Evolutionary conservation across 805 yeast genomes (phyloP).

Genomic region (Saturnispora quitensis): DNA sequence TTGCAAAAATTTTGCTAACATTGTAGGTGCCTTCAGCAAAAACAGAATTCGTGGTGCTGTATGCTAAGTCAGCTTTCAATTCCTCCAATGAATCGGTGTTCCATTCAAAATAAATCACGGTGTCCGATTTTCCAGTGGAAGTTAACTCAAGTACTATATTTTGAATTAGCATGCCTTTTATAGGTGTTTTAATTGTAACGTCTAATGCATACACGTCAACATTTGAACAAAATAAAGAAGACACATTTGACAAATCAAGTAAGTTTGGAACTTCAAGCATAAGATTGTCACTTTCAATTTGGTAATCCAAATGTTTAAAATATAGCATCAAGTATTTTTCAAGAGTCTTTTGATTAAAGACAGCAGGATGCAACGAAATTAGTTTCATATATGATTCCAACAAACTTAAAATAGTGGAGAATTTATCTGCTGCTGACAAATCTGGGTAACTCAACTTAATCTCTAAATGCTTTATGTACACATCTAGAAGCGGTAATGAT

Average conservation of each 20-base stretch:
- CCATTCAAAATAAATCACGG: conserved; percentile 2
- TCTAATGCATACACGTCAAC: conserved; percentile 32
- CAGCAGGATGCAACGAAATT: conserved; percentile 1
- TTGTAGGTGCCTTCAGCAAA: conserved; percentile 2
- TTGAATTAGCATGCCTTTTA: neutral
- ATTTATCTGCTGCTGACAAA: conserved; percentile 13
- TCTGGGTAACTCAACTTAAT: conserved; percentile 20
- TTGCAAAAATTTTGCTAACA: conserved; percentile 4
- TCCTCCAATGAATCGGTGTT: neutral
- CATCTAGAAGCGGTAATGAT: conserved; percentile 54
- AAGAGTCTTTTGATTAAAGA: conserved; percentile 1
- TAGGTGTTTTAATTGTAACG: conserved; percentile 25
- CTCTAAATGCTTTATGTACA: conserved; percentile 62
- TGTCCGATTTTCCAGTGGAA: neutral
- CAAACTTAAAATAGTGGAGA: conserved; percentile 29
- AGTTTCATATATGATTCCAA: conserved; percentile 19
- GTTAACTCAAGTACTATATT: conserved; percentile 1
- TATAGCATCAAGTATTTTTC: neutral
- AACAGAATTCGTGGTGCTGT: neutral
- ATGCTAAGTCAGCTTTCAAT: neutral
- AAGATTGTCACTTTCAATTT: neutral
- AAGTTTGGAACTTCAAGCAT: neutral
- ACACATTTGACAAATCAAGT: neutral
- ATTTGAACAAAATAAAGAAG: conserved; percentile 26
- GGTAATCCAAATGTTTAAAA: neutral